Evolutionary conservation across 2,329 filamentous ascomycete species (phyloP), one percentile per base, ranked within the genome.

Genomic region (Penicillium sp.): DNA sequence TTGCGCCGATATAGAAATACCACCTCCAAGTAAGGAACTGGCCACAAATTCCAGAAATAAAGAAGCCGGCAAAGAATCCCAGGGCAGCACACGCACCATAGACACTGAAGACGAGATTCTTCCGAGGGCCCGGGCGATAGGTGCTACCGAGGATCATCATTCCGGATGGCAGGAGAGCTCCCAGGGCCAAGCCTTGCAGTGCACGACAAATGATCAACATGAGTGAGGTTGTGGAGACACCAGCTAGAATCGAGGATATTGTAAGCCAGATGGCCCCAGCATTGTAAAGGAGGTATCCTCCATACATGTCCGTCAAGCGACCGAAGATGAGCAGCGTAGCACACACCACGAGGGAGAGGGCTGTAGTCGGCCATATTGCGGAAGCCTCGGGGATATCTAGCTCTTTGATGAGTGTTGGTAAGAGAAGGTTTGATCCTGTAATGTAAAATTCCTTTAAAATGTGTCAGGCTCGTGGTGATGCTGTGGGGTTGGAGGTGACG

Each of bases 181-280:
- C 87, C 1, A 87, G 81, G 0, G 88, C 89, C 9, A 93, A 73
- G 0, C 89, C 89, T 70, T 91, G 88, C 42, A 92, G 74, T 8
- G 89, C 89, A 50, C 89, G 86, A 67, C 86, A 89, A 52, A 88
- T 77, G 61, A 90, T 87, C 58, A 92, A 78, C 85, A 91, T 89
- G 49, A 84, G 70, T 56, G 86, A 81, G 71, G 83, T 87, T 51
- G 77, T 75, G 55, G 85, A 86, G 73, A 92, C 90, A 11, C 89
- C 89, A 15, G 82, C 83, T 51, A 90, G 75, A 51, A 92, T 73
- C 9, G 84, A 86, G 84, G 89, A 92, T 35, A 87, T 59, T 7
- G 84, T 70, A 49, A 90, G 82, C 89, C 89, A 83, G 4, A 69
- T 55, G 75, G 63, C 81, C 0, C 89, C 87, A 52, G 82, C 80